Conservation (phyloP, 1,284 basidiomycete species). For the Hortiboletus rubellus region DNA sequence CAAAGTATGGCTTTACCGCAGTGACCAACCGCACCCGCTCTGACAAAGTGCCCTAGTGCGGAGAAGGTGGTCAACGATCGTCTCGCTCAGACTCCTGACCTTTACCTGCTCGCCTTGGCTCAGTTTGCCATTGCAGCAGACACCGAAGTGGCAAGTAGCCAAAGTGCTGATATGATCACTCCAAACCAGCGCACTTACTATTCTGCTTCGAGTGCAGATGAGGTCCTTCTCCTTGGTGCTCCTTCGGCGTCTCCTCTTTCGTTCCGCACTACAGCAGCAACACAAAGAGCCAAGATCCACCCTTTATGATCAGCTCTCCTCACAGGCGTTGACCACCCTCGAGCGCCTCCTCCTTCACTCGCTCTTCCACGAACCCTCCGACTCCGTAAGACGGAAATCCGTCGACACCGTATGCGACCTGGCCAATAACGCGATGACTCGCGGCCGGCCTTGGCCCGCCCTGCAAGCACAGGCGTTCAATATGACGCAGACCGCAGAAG, state of each 20-base stretch:
- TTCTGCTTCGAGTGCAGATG: constrained; percentile 51
- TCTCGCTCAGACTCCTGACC: constrained; percentile 70
- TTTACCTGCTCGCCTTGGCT: constrained; percentile 70
- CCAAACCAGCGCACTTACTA: constrained; percentile 13
- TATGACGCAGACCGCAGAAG: constrained; percentile 53
- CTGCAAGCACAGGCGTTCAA: constrained; percentile 67
- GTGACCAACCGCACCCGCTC: background rate
- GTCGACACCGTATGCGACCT: constrained; percentile 75
- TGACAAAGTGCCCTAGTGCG: constrained; percentile 47
- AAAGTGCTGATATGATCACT: background rate
- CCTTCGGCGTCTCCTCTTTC: constrained; percentile 71
- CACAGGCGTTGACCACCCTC: constrained; percentile 61
- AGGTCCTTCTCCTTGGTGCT: constrained; percentile 79
- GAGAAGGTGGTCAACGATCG: constrained; percentile 78
- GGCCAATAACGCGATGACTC: constrained; percentile 67
- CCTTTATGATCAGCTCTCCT: constrained; percentile 72
- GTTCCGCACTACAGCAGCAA: constrained; percentile 41
- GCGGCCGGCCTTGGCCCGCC: constrained; percentile 76
- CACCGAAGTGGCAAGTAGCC: constrained; percentile 63
- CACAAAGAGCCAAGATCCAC: constrained; percentile 44
- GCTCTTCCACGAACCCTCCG: constrained; percentile 56
- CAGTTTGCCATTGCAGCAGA: constrained; percentile 73
- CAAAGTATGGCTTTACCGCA: constrained; percentile 39
- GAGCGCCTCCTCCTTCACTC: constrained; percentile 71
- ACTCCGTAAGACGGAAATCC: constrained; percentile 61